Evolutionary conservation across 2,329 filamentous ascomycete species (phyloP).

Genomic region (Diaporthe sp.): DNA sequence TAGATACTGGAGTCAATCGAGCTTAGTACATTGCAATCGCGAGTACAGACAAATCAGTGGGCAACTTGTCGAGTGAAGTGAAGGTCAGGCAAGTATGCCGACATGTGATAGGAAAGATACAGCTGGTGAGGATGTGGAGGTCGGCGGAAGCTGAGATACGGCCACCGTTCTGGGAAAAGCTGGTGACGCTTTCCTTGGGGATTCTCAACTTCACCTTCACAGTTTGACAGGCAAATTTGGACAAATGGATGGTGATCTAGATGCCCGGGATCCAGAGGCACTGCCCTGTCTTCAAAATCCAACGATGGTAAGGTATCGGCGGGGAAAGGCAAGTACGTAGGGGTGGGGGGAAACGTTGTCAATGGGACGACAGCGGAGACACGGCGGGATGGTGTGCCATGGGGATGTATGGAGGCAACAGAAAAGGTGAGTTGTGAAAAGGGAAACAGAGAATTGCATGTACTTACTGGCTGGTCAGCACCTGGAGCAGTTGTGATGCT

Average conservation of each 20-base stretch:
- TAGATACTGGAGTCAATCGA: background rate
- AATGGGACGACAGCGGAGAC: background rate
- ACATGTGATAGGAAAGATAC: background rate
- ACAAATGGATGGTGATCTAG: background rate
- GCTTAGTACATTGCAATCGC: background rate
- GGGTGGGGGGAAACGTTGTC: background rate
- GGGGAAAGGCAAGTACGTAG: background rate
- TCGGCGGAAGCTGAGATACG: background rate
- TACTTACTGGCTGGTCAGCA: background rate
- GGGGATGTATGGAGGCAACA: background rate
- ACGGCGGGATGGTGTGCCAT: background rate
- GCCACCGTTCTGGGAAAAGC: background rate
- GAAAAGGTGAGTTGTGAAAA: background rate
- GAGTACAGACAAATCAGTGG: background rate
- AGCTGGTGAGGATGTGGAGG: background rate
- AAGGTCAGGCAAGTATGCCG: background rate
- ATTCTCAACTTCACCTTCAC: background rate
- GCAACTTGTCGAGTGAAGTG: background rate
- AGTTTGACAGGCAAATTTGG: background rate
- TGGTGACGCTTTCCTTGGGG: background rate
- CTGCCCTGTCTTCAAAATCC: background rate
- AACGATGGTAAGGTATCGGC: no score
- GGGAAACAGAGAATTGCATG: background rate
- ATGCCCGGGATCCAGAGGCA: background rate
- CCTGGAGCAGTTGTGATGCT: background rate